A percentile compares a stretch with the other conserved stretches of the same genome.
Conservation (phyloP, 768 basidiomycete genomes). For the Trichaptum fuscoviolaceum region DNA sequence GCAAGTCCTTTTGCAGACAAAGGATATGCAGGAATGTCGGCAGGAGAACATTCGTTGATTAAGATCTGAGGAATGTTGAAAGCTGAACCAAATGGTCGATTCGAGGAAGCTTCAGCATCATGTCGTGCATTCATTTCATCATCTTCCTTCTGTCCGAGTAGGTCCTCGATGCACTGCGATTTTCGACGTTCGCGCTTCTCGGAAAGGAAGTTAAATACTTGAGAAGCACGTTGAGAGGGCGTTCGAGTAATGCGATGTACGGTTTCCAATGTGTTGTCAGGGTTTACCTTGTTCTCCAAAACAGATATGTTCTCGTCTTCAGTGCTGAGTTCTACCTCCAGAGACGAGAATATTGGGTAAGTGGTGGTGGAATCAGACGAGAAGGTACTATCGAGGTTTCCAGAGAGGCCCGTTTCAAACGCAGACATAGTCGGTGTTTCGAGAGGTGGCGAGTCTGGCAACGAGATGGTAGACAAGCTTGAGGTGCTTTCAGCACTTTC, state of each 20-base stretch:
- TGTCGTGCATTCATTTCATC: background rate
- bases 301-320: constrained; percentile 27
- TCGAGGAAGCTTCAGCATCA: background rate
- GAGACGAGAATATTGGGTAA: constrained; percentile 56
- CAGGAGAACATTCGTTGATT: background rate
- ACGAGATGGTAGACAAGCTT: constrained; percentile 38
- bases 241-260: background rate
- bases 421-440: constrained; percentile 32
- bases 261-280: constrained; percentile 1
- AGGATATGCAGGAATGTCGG: background rate
- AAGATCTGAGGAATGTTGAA: constrained; percentile 2
- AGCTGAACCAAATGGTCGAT: background rate
- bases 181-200: constrained; percentile 31
- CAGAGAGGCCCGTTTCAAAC: constrained; percentile 19
- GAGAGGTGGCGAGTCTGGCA: constrained; percentile 25
- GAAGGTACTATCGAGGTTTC: constrained; percentile 36
- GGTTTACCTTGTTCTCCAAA: constrained; percentile 1
- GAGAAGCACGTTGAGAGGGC: constrained; percentile 59
- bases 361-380: constrained; percentile 32
- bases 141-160: background rate
- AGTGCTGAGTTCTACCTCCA: constrained; percentile 69
- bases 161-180: background rate
- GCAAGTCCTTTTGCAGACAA: constrained; percentile 4
- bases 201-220: constrained; percentile 69
- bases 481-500: constrained; percentile 33